A percentile compares a stretch with the other conserved stretches of the same genome.
Evolutionary conservation across 257 asterid genomes (phyloP).

Genomic region (Plectranthus barbatus): DNA sequence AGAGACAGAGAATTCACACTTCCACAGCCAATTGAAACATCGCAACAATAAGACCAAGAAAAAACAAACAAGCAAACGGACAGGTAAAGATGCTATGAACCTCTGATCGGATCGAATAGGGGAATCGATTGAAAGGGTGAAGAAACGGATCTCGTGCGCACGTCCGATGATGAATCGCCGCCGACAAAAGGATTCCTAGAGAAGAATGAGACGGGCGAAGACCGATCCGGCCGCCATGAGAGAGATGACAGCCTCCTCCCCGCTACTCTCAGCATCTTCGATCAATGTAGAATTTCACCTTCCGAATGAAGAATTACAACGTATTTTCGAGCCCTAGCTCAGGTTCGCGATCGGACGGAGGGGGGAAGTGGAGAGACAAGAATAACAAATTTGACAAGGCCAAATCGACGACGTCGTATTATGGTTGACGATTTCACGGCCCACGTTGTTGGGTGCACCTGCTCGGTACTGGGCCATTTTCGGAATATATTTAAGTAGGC

Average conservation of each 20-base stretch:
- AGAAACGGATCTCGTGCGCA: constrained; percentile 22
- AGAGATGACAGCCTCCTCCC: constrained; percentile 60
- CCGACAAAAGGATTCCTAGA: constrained; percentile 26
- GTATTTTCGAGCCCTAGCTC: not conserved
- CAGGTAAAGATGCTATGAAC: constrained; percentile 12
- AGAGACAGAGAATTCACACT: not conserved
- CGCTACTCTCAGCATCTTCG: constrained; percentile 52
- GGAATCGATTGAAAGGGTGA: constrained; percentile 15
- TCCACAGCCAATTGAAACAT: not conserved
- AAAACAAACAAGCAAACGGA: not conserved
- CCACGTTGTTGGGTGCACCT: no score
- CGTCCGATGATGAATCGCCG: constrained; percentile 33
- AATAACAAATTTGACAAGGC: no score
- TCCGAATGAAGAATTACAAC: not conserved
- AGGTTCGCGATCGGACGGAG: not conserved
- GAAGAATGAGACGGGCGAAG: constrained; percentile 33
- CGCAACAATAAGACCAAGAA: not conserved
- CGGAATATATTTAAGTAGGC: no score
- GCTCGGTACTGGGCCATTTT: no score
- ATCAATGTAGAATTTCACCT: not conserved
- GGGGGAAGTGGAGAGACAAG: not conserved
- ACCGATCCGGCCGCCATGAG: constrained; percentile 37
- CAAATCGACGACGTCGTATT: no score
- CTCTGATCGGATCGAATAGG: constrained; percentile 47
- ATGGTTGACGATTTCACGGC: no score